A percentile compares a stretch with the other conserved stretches of the same genome.
phyloP scores from a whole-genome alignment of 2,329 filamentous ascomycete species.

The Ophiostoma ips region DNA sequence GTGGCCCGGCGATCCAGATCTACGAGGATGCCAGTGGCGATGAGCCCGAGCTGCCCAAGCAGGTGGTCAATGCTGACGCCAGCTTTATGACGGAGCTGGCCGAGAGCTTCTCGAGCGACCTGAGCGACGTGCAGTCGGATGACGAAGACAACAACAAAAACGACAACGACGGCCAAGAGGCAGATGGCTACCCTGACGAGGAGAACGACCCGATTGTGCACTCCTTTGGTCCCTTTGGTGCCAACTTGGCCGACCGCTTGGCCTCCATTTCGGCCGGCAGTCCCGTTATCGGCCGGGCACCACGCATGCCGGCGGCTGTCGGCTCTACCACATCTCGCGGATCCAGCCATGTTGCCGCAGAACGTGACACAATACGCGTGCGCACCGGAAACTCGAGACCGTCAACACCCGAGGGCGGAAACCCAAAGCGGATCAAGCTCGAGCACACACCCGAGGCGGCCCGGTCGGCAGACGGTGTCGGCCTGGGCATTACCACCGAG shows the following conservation, averaged over 20 bases:
- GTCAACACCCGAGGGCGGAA: not conserved
- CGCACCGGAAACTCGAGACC: not conserved
- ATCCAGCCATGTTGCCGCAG: not conserved
- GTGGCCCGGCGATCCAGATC: slow-evolving; percentile 40
- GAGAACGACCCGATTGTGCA: slow-evolving; percentile 90
- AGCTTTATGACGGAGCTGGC: slow-evolving; percentile 38
- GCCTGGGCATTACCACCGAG: slow-evolving; percentile 15
- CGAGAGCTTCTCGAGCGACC: slow-evolving; percentile 44
- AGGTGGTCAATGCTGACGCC: slow-evolving; percentile 18
- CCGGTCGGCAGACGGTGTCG: slow-evolving; percentile 7
- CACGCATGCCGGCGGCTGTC: slow-evolving; percentile 10
- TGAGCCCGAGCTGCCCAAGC: slow-evolving; percentile 31
- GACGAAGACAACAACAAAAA: slow-evolving; percentile 58
- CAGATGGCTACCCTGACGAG: slow-evolving; percentile 68
- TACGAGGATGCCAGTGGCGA: slow-evolving; percentile 59
- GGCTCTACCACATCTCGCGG: slow-evolving; percentile 12
- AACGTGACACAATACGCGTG: not conserved
- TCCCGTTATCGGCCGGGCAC: slow-evolving; percentile 30
- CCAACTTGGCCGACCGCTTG: slow-evolving; percentile 69
- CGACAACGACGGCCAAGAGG: slow-evolving; percentile 56
- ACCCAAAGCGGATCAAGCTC: not conserved
- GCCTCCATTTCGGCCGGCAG: slow-evolving; percentile 62
- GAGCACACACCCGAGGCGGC: slow-evolving; percentile 2
- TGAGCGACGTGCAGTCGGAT: slow-evolving; percentile 31
- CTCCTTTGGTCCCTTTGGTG: slow-evolving; percentile 82